phyloP scores from a whole-genome alignment of 1,139 yeast species.

The Taphrina flavorubra region DNA sequence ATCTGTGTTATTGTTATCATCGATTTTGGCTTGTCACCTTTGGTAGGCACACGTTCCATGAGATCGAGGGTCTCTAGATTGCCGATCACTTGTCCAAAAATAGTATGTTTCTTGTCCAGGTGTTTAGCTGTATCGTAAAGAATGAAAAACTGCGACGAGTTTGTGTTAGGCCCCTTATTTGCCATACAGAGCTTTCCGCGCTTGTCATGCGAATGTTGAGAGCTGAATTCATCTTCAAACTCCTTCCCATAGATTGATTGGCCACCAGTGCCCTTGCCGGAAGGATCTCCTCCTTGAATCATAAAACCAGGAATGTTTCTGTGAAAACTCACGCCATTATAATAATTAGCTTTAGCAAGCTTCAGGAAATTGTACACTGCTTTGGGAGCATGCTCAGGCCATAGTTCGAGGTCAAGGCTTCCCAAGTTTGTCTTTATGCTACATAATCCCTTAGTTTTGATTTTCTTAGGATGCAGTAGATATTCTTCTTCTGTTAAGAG shows the following conservation, averaged over 20 bases:
- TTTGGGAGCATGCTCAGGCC: slow-evolving; percentile 54
- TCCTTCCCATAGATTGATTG: slow-evolving; percentile 50
- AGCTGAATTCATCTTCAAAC: slow-evolving; percentile 63
- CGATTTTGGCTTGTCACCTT: slow-evolving; percentile 51
- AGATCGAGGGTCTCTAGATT: slow-evolving; percentile 78
- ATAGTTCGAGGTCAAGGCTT: slow-evolving; percentile 52
- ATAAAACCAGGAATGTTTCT: slow-evolving; percentile 59
- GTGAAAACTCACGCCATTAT: slow-evolving; percentile 57
- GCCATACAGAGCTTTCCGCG: slow-evolving; percentile 88
- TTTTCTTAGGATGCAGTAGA: slow-evolving; percentile 50
- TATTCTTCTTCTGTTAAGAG: slow-evolving; percentile 48
- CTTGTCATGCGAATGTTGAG: slow-evolving; percentile 72
- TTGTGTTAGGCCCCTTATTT: slow-evolving; percentile 65
- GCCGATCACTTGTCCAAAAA: slow-evolving; percentile 78
- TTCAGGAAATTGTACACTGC: slow-evolving; percentile 57
- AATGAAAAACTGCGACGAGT: slow-evolving; percentile 80
- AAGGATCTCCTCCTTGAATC: slow-evolving; percentile 63
- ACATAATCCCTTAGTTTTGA: slow-evolving; percentile 50
- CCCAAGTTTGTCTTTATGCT: slow-evolving; percentile 53
- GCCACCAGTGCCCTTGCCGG: slow-evolving; percentile 59
- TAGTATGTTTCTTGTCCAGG: slow-evolving; percentile 73
- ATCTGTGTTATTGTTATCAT: slow-evolving; percentile 58
- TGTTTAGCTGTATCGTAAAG: slow-evolving; percentile 75
- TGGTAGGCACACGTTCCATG: slow-evolving; percentile 59
- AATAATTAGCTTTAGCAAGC: slow-evolving; percentile 54